Evolutionary conservation across 164 flowering plant species (phyloP).

Genomic region (Magnolia officinalis): DNA sequence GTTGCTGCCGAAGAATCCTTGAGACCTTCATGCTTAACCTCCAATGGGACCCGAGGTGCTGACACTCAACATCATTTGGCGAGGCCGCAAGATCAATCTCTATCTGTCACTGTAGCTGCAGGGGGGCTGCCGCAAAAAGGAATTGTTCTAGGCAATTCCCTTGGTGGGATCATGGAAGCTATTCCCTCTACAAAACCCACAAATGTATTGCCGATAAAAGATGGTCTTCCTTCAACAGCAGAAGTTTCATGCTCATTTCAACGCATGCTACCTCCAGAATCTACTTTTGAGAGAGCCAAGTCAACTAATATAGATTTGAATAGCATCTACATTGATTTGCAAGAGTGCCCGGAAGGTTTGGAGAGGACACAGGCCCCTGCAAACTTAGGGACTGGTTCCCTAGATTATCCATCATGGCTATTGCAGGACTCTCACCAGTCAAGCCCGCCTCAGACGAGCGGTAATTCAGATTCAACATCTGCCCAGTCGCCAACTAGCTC

Average conservation of each 20-base stretch:
- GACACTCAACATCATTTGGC: constrained; percentile 9
- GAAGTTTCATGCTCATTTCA: constrained; percentile 3
- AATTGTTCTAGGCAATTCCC: constrained; percentile 14
- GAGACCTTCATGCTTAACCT: constrained; percentile 12
- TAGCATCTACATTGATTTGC: constrained; percentile 54
- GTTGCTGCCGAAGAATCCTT: constrained; percentile 14
- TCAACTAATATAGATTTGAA: constrained; percentile 69
- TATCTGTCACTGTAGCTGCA: constrained; percentile 16
- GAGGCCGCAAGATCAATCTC: constrained; percentile 8
- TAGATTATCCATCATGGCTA: constrained; percentile 41
- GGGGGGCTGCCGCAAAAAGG: constrained; percentile 24
- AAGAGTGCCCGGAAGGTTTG: constrained; percentile 47
- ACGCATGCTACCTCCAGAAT: constrained; percentile 3
- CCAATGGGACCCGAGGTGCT: constrained; percentile 3
- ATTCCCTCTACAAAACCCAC: constrained; percentile 20
- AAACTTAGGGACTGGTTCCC: constrained; percentile 30
- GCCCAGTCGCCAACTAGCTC: constrained; percentile 84
- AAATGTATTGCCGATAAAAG: constrained; percentile 16
- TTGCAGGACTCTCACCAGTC: constrained; percentile 44
- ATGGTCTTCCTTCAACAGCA: constrained; percentile 21
- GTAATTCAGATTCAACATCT: constrained; percentile 80
- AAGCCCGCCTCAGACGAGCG: constrained; percentile 84
- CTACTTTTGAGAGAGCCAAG: constrained; percentile 27
- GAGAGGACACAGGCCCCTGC: constrained; percentile 33
- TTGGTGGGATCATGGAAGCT: constrained; percentile 17